Conservation (phyloP, 1,139 yeast species). For the Nakaseomyces bracarensis region DNA sequence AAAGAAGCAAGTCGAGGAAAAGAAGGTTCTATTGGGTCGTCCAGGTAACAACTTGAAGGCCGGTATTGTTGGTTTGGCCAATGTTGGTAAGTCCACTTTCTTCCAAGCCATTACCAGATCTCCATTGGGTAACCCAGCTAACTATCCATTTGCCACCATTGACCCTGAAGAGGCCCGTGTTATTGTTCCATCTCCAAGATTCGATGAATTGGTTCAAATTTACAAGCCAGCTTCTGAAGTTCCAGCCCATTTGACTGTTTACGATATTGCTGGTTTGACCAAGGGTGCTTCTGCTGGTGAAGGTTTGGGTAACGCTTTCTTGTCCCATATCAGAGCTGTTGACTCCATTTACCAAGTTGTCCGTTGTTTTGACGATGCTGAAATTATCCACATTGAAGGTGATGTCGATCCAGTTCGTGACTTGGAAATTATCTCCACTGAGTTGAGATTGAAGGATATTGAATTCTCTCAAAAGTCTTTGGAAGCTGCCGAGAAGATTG, state of each 20-base stretch:
- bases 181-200: constrained; percentile 87
- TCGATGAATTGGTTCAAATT: constrained; percentile 61
- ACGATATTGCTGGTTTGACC: constrained; percentile 96
- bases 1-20: constrained; percentile 85
- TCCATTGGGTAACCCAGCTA: constrained; percentile 96
- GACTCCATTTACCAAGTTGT: constrained; percentile 98
- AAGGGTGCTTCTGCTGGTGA: constrained; percentile 98
- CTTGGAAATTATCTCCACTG: constrained; percentile 84
- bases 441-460: constrained; percentile 91
- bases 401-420: constrained; percentile 96
- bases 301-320: constrained; percentile 96
- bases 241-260: constrained; percentile 89
- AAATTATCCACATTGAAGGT: constrained; percentile 94
- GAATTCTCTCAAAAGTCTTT: constrained; percentile 89
- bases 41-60: constrained; percentile 96
- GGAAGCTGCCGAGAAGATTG: constrained; percentile 78
- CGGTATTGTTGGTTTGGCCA: constrained; percentile 95
- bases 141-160: constrained; percentile 96
- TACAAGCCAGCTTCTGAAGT: constrained; percentile 82
- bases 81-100: constrained; percentile 91
- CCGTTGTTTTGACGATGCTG: constrained; percentile 97
- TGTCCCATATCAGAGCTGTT: constrained; percentile 95
- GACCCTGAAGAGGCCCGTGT: constrained; percentile 99
- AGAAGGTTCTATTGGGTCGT: constrained; percentile 87
- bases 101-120: constrained; percentile 83